Percentiles rank a stretch among this genome's conserved stretches.
phyloP scores from a whole-genome alignment of 2,329 filamentous ascomycete genomes.

The Paecilomyces sp. region DNA sequence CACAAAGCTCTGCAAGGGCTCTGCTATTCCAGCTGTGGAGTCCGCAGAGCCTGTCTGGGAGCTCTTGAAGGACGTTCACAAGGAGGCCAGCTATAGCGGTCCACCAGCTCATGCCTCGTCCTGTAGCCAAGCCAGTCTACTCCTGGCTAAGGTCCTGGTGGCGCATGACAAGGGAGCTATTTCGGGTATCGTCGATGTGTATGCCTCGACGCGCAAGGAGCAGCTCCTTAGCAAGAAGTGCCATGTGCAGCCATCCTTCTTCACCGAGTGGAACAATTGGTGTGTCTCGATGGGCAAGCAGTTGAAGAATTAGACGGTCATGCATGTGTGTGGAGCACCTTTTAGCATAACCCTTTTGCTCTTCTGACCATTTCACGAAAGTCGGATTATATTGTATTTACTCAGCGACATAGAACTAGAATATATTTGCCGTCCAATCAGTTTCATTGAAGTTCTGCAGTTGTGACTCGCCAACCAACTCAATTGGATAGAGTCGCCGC shows the following conservation, averaged over 20 bases:
- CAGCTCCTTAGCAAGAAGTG: conserved; percentile 53
- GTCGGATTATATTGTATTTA: no score
- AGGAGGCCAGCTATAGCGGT: conserved; percentile 47
- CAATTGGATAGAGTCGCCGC: no score
- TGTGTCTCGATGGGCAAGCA: conserved; percentile 41
- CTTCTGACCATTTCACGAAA: no score
- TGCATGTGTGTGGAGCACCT: neutral
- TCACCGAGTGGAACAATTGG: conserved; percentile 70
- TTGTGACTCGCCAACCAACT: no score
- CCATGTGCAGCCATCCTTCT: conserved; percentile 59
- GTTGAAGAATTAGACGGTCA: conserved; percentile 25
- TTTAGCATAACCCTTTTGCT: no score
- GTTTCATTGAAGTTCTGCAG: no score
- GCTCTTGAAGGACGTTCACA: conserved; percentile 61
- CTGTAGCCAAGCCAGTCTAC: conserved; percentile 55
- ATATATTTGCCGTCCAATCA: no score
- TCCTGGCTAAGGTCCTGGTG: conserved; percentile 36
- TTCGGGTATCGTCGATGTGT: conserved; percentile 54
- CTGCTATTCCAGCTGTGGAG: conserved; percentile 38
- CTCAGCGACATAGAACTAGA: no score
- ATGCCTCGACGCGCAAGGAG: conserved; percentile 53
- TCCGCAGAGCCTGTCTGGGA: conserved; percentile 42
- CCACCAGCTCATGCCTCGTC: conserved; percentile 67
- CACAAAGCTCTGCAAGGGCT: conserved; percentile 55
- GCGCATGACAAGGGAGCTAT: conserved; percentile 45